These are phyloP conservation scores for Podaxis carcinomalis DNA, from an alignment of 768 basidiomycete genomes.

Conservation along the genomic window DNA sequence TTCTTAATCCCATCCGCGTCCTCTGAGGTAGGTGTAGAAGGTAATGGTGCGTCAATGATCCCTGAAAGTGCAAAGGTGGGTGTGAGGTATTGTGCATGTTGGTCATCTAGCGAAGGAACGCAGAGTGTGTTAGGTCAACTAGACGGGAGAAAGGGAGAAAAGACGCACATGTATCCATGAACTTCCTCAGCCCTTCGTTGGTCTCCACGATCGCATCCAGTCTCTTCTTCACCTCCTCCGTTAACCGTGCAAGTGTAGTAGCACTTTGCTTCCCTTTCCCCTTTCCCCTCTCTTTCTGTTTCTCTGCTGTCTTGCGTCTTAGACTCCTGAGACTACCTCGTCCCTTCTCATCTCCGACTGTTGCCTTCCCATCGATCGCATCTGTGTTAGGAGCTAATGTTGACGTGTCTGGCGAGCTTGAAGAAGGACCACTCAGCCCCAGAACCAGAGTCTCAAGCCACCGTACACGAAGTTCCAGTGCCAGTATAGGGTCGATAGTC, in stretches of 20 bases:
- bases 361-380: constrained; percentile 28
- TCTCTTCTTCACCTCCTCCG: constrained; percentile 55
- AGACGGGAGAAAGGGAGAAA: not conserved
- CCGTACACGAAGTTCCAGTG: constrained; percentile 69
- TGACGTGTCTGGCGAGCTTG: not conserved
- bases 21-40: constrained; percentile 16
- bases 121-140: not conserved
- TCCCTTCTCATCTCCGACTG: constrained; percentile 25
- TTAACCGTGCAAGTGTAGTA: constrained; percentile 54
- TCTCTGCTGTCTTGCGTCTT: constrained; percentile 25
- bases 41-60: constrained; percentile 26
- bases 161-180: constrained; percentile 68
- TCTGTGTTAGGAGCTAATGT: not conserved
- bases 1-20: constrained; percentile 6
- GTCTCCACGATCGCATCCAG: constrained; percentile 55
- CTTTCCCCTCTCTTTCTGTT: constrained; percentile 21
- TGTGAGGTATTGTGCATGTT: constrained; percentile 68
- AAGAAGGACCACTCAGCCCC: constrained; percentile 40
- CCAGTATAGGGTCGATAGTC: constrained; percentile 59
- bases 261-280: constrained; percentile 31
- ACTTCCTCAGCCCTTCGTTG: constrained; percentile 70
- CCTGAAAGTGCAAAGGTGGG: constrained; percentile 77
- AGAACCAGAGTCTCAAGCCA: constrained; percentile 78
- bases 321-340: not conserved
- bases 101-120: constrained; percentile 51